These are phyloP conservation scores for Fusarium drepaniforme DNA, from an alignment of 2,329 filamentous ascomycete genomes.

Conservation along the genomic window DNA sequence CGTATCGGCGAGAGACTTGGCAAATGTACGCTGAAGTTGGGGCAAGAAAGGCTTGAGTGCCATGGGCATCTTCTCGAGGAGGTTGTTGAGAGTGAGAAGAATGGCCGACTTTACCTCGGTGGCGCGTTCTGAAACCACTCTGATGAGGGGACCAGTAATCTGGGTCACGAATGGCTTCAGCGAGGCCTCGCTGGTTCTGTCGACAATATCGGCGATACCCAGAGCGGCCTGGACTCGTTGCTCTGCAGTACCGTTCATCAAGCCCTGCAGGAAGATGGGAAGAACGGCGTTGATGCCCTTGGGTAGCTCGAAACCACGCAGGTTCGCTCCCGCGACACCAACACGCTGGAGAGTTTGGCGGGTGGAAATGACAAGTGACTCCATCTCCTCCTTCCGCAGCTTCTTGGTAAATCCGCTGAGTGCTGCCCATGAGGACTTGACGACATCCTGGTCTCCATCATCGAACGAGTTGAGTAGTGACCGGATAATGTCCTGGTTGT, in stretches of 20 bases:
- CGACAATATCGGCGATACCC: constrained; percentile 95
- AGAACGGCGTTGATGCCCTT: constrained; percentile 98
- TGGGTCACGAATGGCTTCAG: constrained; percentile 96
- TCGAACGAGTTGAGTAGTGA: constrained; percentile 92
- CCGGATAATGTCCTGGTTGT: constrained; percentile 95
- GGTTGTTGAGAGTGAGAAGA: constrained; percentile 91
- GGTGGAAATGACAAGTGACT: constrained; percentile 87
- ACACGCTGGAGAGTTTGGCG: constrained; percentile 88
- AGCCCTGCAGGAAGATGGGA: constrained; percentile 95
- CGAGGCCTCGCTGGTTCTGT: constrained; percentile 88
- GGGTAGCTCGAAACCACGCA: constrained; percentile 90
- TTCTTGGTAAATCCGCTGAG: constrained; percentile 89
- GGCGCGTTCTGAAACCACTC: constrained; percentile 96
- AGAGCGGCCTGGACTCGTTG: constrained; percentile 93
- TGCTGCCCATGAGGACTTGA: constrained; percentile 91
- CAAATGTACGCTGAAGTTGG: constrained; percentile 96
- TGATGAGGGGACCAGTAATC: constrained; percentile 96
- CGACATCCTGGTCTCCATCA: constrained; percentile 84
- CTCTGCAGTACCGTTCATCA: constrained; percentile 95
- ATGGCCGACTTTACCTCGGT: constrained; percentile 97
- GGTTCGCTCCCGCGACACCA: constrained; percentile 84
- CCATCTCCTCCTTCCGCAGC: constrained; percentile 98
- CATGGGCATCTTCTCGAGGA: constrained; percentile 95
- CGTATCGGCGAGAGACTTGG: constrained; percentile 92
- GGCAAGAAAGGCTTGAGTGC: constrained; percentile 97